These are phyloP conservation scores for Orbilia brochopaga DNA, from an alignment of 2,329 filamentous ascomycete genomes.

Conservation along the genomic window DNA sequence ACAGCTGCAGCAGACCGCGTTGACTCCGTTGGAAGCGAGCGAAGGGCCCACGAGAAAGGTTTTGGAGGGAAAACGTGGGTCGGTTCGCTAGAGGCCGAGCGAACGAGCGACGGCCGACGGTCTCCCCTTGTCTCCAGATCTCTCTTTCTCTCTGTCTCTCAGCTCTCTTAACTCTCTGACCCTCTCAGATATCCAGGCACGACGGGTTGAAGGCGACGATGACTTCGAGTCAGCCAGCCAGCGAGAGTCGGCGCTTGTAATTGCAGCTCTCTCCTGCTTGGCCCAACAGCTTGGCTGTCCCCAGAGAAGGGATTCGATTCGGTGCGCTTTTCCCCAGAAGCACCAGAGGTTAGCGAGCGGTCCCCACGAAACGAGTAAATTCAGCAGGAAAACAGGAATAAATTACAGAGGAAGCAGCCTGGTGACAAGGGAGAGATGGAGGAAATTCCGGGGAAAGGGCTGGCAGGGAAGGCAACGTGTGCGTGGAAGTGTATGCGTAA, in stretches of 20 bases:
- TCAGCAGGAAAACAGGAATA: conserved; percentile 3
- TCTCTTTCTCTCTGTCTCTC: conserved; percentile 8
- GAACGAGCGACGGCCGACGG: conserved; percentile 17
- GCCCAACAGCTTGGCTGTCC: conserved; percentile 1
- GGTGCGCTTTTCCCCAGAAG: conserved; percentile 44
- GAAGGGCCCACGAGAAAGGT: too few species aligned
- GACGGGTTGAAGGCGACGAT: not conserved
- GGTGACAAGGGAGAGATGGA: conserved; percentile 13
- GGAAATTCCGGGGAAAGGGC: conserved; percentile 34
- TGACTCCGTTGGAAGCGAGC: conserved; percentile 49
- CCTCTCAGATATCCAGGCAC: not conserved
- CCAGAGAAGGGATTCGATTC: conserved; percentile 20
- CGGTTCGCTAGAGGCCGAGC: conserved; percentile 36
- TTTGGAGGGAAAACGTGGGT: conserved; percentile 11
- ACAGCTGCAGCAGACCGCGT: conserved; percentile 25
- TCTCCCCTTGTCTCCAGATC: too few species aligned
- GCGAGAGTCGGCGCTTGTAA: not conserved
- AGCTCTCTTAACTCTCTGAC: conserved; percentile 5
- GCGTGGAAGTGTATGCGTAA: too few species aligned
- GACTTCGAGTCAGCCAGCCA: not conserved
- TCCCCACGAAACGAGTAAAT: conserved; percentile 16
- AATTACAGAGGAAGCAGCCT: not conserved
- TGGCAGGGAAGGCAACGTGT: not conserved
- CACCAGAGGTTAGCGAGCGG: conserved; percentile 29
- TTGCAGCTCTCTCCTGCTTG: not conserved